These are phyloP conservation scores for Stylonectria norvegica DNA, from an alignment of 2,329 filamentous ascomycete species.

Conservation along the genomic window DNA sequence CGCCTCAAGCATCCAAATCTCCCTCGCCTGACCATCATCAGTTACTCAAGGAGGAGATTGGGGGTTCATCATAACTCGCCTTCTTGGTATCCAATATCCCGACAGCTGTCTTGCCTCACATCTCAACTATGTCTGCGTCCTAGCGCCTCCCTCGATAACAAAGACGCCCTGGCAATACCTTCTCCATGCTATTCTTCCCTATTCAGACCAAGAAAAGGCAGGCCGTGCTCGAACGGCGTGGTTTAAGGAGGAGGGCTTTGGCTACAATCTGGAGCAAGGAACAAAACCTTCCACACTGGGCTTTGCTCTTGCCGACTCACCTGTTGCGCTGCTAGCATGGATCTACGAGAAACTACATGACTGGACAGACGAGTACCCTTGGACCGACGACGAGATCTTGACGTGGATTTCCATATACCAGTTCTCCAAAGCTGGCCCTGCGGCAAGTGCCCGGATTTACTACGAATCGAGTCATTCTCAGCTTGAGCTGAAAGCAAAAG, in stretches of 20 bases:
- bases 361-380: slow-evolving; percentile 70
- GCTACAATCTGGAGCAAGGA: slow-evolving; percentile 36
- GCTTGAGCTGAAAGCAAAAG: slow-evolving; percentile 14
- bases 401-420: slow-evolving; percentile 73
- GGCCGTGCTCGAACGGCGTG: slow-evolving; percentile 52
- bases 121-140: slow-evolving; percentile 56
- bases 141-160: slow-evolving; percentile 45
- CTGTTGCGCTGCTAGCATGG: slow-evolving; percentile 70
- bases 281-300: slow-evolving; percentile 73
- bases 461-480: slow-evolving; percentile 57
- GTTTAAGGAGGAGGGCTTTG: slow-evolving; percentile 54
- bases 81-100: slow-evolving; percentile 58
- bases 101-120: slow-evolving; percentile 44
- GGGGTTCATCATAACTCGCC: slow-evolving; percentile 63
- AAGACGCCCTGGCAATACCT: slow-evolving; percentile 56
- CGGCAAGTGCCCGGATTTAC: slow-evolving; percentile 67
- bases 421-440: slow-evolving; percentile 66
- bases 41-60: slow-evolving; percentile 66
- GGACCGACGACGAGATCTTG: slow-evolving; percentile 73
- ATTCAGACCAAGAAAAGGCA: slow-evolving; percentile 30
- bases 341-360: slow-evolving; percentile 77
- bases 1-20: not conserved
- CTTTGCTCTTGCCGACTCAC: slow-evolving; percentile 66
- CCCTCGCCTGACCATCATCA: slow-evolving; percentile 3
- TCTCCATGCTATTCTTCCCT: slow-evolving; percentile 51